phyloP scores from a whole-genome alignment of 2,329 filamentous ascomycete genomes.

The Phialemoniopsis sp. region DNA sequence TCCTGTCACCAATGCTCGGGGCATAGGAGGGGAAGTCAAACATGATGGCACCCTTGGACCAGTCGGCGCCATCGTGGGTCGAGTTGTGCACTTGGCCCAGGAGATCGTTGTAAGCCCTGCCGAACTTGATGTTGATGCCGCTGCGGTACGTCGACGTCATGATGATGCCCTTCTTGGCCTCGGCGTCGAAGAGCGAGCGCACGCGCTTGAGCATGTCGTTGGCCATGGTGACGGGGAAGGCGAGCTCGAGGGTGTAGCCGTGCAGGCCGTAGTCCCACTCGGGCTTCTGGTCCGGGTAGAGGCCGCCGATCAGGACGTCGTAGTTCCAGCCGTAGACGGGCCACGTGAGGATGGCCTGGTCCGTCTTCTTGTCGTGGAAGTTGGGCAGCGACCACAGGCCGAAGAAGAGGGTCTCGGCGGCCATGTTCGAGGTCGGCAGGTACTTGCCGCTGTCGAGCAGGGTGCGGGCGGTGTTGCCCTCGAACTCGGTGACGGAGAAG shows the following conservation, averaged over 20 bases:
- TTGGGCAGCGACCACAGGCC: constrained; percentile 43
- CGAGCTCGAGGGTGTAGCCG: constrained; percentile 45
- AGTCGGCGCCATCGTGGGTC: constrained; percentile 43
- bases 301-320: constrained; percentile 46
- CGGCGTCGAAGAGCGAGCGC: constrained; percentile 41
- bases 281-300: constrained; percentile 42
- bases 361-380: constrained; percentile 45
- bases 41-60: constrained; percentile 47
- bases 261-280: constrained; percentile 46
- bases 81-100: constrained; percentile 43
- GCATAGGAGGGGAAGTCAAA: constrained; percentile 47
- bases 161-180: constrained; percentile 32
- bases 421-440: constrained; percentile 40
- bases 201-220: constrained; percentile 45
- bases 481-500: constrained; percentile 41
- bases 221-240: constrained; percentile 43
- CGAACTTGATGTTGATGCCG: constrained; percentile 41
- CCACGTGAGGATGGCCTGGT: constrained; percentile 35
- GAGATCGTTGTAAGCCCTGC: constrained; percentile 41
- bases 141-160: constrained; percentile 48
- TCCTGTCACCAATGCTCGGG: constrained; percentile 36
- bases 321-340: constrained; percentile 51
- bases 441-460: constrained; percentile 43
- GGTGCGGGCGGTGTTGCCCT: constrained; percentile 32
- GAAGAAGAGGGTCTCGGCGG: constrained; percentile 46